Evolutionary conservation across 1,284 basidiomycete genomes (phyloP), one percentile per base, ranked within the genome.

Genomic region (Rhodotorula sp.): DNA sequence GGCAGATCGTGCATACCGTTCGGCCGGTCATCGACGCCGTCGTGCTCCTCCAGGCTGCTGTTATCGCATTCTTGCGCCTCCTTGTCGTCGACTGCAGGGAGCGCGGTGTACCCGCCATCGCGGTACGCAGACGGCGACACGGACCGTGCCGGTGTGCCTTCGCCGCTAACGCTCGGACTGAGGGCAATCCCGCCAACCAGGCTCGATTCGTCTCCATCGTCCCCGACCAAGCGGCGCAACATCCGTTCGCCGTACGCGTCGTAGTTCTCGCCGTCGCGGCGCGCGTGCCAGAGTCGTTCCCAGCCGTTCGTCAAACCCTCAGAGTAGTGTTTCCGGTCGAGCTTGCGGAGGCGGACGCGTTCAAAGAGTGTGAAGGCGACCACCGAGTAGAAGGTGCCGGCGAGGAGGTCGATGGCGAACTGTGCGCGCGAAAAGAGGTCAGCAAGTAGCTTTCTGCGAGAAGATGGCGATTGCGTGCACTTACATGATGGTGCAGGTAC

Each of bases 371-470:
- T 48, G 67, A 78, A 78, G n/a, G 72, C 64, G 49, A 68, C 48
- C 42, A 54, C 33, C 30, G 76, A 71, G 67, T 74, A 74, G 62
- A 68, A 37, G 2, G 75, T 63, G 22, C 77, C 77, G 55, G 60
- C 53, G 26, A 77, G 60, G 29, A 78, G 68, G 56, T 78, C 75
- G 68, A 77, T 71, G 10, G 75, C 72, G 45, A 68, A 78, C 68
- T 69, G 60, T 10, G 29, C 4, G 24, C 29, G 49, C 17, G n/a
- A 14, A 2, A 15, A 17, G 14, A 26, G 24, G 24, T 8, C 8
- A 42, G 33, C 33, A 20, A 10, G 26, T 51, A 8, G 51, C 51
- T 8, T 8, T 30, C 5, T 22, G 14, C 29, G 20, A 24, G 54
- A 26, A 37, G 29, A 53, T 14, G 4, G 49, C 6, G 17, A 0